Base-by-base conservation (phyloP, 495 filamentous ascomycete genomes). In the Umbilicaria muhlenbergii region DNA sequence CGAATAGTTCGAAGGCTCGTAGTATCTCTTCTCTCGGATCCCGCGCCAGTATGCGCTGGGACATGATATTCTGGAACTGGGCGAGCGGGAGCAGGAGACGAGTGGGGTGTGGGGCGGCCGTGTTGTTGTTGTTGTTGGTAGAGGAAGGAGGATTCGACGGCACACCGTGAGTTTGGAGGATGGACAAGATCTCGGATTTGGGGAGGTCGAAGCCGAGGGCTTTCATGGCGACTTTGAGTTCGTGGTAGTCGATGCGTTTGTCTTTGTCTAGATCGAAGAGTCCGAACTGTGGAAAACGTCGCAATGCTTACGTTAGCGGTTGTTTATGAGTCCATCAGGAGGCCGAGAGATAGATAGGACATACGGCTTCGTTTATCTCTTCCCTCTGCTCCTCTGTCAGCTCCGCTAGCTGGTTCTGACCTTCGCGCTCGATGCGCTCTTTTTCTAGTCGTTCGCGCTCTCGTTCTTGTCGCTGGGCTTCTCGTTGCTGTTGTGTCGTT, bases 221-320 rank as follows among this genome's bases (percentile, higher is more conserved):
- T 65, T 92, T 91, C 58, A 95, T 85, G 47, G 91, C 86, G 68
- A 95, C 92, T 67, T 91, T 88, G 59, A 96, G 83, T 62, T 96
- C 89, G 62, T 94, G 88, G 75, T 94, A 95, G 62, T 94, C 88
- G 51, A 96, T 86, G 53, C 83, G 74, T 41, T 77, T 73, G 68
- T 96, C 88, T 64, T 89, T 88, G 72, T 96, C 91, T 46, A 94
- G 82, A 63, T 96, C 89, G 69, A 96, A 96, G 58, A 96, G 82
- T 43, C 76, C 78, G 66, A 96, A 95, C 88, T 95, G 46, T 43
- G 5, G 5, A 3, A 5, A 21, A 12, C 7, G 33, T 38, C 16
- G 36, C 11, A 5, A 38, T 21, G 36, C 36, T 17, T 21, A 11
- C 21, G 11, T 38, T 10, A 28, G 24, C 0, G 8, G 14, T 34